Evolutionary conservation across 1,284 basidiomycete genomes (phyloP).

Genomic region (Leccinum solheimii): DNA sequence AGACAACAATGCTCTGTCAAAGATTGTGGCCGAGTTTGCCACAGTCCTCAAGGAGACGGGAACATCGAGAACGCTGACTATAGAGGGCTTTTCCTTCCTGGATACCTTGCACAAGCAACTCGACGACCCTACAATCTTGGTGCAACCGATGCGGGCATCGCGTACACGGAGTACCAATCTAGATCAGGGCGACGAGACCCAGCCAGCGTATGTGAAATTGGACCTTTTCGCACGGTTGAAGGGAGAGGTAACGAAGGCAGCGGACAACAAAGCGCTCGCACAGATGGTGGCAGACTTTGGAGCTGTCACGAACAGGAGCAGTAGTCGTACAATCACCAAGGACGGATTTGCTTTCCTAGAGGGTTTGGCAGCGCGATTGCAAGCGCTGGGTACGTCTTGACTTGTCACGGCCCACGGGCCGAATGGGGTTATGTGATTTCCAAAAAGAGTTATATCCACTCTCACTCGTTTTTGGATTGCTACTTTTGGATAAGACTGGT

Average conservation of each 20-base stretch:
- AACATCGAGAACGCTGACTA: conserved; percentile 65
- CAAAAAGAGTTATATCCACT: neutral
- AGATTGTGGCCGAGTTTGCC: conserved; percentile 57
- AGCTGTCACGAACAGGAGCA: conserved; percentile 61
- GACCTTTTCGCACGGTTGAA: conserved; percentile 57
- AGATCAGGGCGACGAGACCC: conserved; percentile 35
- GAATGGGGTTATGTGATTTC: conserved; percentile 6
- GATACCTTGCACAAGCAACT: conserved; percentile 68
- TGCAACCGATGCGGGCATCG: conserved; percentile 50
- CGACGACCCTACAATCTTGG: conserved; percentile 60
- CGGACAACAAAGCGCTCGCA: conserved; percentile 55
- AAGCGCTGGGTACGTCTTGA: conserved; percentile 25
- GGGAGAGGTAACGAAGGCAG: conserved; percentile 50
- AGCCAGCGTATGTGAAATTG: conserved; percentile 53
- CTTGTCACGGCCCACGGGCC: neutral
- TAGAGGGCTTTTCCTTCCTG: conserved; percentile 68
- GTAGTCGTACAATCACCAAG: conserved; percentile 69
- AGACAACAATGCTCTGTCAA: conserved; percentile 54
- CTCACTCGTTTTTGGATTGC: neutral
- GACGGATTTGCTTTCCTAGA: conserved; percentile 72
- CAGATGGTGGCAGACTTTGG: conserved; percentile 67
- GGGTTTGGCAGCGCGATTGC: conserved; percentile 53
- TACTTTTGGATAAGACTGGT: neutral
- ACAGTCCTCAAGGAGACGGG: conserved; percentile 59
- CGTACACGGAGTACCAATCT: conserved; percentile 43